Evolutionary conservation across 306 rosid genomes (phyloP).

Genomic region (Vigna angularis): DNA sequence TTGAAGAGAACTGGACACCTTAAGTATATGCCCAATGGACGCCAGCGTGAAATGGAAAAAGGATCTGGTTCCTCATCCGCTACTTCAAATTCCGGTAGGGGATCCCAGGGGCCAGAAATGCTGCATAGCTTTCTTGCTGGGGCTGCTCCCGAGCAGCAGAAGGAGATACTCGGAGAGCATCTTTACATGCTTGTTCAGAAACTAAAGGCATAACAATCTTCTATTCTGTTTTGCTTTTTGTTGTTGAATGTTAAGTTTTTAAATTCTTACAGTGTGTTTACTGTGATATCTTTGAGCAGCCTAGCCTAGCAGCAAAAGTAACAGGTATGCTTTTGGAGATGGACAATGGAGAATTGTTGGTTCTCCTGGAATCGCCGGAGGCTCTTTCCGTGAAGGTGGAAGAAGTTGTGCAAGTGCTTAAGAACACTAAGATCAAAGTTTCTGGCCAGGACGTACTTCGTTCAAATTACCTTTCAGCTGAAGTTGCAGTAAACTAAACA

Average conservation of each 20-base stretch:
- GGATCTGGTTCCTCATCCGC: too few species aligned
- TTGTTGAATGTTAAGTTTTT: conserved; percentile 12
- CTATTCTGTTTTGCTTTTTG: background rate
- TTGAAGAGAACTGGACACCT: conserved; percentile 59
- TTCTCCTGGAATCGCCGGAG: conserved; percentile 81
- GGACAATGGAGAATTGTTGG: conserved; percentile 85
- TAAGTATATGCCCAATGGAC: conserved; percentile 53
- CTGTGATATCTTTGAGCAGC: conserved; percentile 57
- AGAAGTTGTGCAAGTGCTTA: conserved; percentile 87
- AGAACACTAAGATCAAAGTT: conserved; percentile 62
- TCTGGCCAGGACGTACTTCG: conserved; percentile 70
- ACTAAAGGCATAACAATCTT: conserved; percentile 58
- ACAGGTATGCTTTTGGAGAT: conserved; percentile 97
- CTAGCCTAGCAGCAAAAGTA: conserved; percentile 74
- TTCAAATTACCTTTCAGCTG: conserved; percentile 70
- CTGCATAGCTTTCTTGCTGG: conserved; percentile 79
- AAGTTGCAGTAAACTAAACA: conserved; percentile 77
- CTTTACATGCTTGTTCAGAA: conserved; percentile 71
- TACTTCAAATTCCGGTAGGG: conserved; percentile 39
- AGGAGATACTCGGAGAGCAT: conserved; percentile 81
- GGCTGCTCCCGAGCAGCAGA: conserved; percentile 79
- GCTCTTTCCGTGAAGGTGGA: conserved; percentile 76
- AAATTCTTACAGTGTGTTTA: conserved; percentile 13
- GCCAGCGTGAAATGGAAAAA: conserved; percentile 43
- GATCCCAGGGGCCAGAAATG: conserved; percentile 64